Conservation (phyloP, 2,329 filamentous ascomycete species). For the Domatiomyces catenatus region DNA sequence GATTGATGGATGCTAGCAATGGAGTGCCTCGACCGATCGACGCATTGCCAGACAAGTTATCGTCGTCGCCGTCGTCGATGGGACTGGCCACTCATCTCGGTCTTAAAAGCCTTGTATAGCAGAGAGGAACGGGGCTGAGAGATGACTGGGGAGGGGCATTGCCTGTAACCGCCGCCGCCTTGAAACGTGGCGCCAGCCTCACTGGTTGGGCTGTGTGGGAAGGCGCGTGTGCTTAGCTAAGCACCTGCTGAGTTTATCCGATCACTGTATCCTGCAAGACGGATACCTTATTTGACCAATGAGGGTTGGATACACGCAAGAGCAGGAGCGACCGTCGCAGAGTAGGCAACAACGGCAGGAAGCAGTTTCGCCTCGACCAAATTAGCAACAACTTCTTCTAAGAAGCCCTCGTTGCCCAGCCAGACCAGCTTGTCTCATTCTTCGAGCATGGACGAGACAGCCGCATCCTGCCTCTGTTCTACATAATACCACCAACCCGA, state of each 20-base stretch:
- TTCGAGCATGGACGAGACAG: too few relatives aligned
- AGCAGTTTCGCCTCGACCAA: too few relatives aligned
- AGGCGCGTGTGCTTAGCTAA: neutral
- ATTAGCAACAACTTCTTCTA: too few relatives aligned
- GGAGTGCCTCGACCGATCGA: neutral
- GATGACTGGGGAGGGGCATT: neutral
- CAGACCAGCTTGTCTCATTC: too few relatives aligned
- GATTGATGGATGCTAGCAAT: conserved; percentile 6
- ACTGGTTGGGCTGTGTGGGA: neutral
- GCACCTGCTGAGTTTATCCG: too few relatives aligned
- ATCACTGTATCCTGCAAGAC: too few relatives aligned
- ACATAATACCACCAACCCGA: neutral
- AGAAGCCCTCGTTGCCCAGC: too few relatives aligned
- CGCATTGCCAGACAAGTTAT: neutral
- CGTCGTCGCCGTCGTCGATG: neutral
- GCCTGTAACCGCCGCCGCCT: neutral
- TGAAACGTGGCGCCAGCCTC: neutral
- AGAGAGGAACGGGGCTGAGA: neutral
- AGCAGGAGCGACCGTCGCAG: too few relatives aligned
- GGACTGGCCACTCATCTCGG: neutral
- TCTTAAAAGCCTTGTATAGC: neutral
- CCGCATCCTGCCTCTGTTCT: too few relatives aligned
- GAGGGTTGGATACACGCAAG: neutral
- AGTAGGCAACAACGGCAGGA: neutral
- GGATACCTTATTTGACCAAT: neutral